A percentile compares a stretch with the other conserved stretches of the same genome.
phyloP scores from a whole-genome alignment of 768 basidiomycete species.

The Lactarius akahatsu region DNA sequence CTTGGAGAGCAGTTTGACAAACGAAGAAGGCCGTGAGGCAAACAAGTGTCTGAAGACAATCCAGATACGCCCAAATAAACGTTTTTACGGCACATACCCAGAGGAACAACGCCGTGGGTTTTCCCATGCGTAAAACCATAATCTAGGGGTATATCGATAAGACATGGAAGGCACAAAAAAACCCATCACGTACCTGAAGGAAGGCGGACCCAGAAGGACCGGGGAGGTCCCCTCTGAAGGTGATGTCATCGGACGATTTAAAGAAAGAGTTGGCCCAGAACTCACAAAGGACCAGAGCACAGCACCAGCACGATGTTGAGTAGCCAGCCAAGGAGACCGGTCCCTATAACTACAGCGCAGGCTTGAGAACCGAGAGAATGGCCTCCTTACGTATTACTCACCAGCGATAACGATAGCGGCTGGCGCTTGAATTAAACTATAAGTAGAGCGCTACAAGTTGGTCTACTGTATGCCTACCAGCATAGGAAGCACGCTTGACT shows the following conservation, averaged over 20 bases:
- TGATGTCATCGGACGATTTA: conserved; percentile 8
- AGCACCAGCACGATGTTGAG: conserved; percentile 86
- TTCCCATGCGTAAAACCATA: conserved; percentile 74
- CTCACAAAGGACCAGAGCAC: conserved; percentile 75
- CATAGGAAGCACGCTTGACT: conserved; percentile 76
- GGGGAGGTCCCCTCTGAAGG: conserved; percentile 56
- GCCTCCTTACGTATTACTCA: conserved; percentile 1
- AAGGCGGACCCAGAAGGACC: conserved; percentile 72
- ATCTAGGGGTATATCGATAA: conserved; percentile 45
- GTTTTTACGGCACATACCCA: conserved; percentile 52
- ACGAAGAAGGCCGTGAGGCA: conserved; percentile 89
- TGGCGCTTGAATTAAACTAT: conserved; percentile 9
- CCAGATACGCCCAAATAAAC: background rate
- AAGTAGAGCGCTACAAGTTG: no score
- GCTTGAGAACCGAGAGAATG: conserved; percentile 54
- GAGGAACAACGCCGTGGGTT: conserved; percentile 68
- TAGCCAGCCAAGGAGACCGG: conserved; percentile 78
- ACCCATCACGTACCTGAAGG: conserved; percentile 47
- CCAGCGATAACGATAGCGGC: conserved; percentile 23
- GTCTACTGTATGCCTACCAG: conserved; percentile 42
- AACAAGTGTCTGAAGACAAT: conserved; percentile 53
- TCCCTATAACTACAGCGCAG: conserved; percentile 70
- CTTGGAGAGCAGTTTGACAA: conserved; percentile 77
- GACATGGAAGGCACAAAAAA: background rate
- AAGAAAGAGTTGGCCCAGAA: conserved; percentile 16